Evolutionary conservation across 2,329 filamentous ascomycete species (phyloP), one percentile per base, ranked within the genome.

Genomic region (Atkinsonella hypoxylon): DNA sequence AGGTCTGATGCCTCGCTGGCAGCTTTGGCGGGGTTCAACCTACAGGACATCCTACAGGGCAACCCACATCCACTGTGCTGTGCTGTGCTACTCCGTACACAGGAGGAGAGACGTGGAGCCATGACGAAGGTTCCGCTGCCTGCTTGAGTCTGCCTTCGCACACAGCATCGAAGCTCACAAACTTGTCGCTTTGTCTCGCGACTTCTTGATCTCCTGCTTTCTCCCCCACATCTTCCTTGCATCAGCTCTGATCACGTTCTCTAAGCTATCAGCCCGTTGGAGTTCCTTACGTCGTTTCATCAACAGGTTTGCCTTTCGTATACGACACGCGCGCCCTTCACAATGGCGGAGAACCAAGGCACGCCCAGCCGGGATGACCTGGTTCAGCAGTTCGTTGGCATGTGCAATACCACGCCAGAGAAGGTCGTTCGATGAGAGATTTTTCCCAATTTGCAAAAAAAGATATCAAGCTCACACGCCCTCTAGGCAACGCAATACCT

Each of bases 401-500:
- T 52, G 50, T 52, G 50, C 41, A 47, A 48, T 18, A 45, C 47
- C 13, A 44, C 43, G 10, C 50, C 52, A 38, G 47, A 54, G 17
- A 17, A 54, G 47, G 52, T 54, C 42, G 13, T 12, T 36, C 34
- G 13, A 6, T 26, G 26, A 26, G 26, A 26, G 26, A 5, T 7
- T 26, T 26, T 5, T 8, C 26, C 26, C 7, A 26, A 6, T 7
- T 7, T 7, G 26, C 7, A 26, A 6, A 4, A 6, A 4, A 26
- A 8, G 18, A 40, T 12, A n/a, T 49, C 13, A 34, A 18, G 18
- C 26, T 36, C 17, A 30, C 50, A 30, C 32, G n/a, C 10, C 45
- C 6, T 6, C 13, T 55, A 89, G 85, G 85, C 85, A 45, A 73
- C 73, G 51, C 74, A 83, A 54, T 85, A 85, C 57, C 79, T 91